These are phyloP conservation scores for Thielaviopsis populi DNA, from an alignment of 2,329 filamentous ascomycete genomes.

Conservation along the genomic window DNA sequence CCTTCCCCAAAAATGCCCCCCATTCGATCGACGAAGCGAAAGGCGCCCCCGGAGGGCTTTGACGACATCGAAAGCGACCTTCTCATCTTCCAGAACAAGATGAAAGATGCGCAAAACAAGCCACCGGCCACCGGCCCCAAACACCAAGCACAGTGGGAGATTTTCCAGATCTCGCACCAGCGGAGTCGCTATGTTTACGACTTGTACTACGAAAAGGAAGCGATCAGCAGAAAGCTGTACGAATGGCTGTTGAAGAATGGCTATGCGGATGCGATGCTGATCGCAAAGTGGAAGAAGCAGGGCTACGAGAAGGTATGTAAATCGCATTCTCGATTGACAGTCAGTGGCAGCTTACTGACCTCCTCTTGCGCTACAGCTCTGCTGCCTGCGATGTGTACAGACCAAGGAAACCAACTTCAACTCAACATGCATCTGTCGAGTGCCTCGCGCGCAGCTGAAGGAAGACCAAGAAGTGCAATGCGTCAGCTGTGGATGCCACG, in stretches of 20 bases:
- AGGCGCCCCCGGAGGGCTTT: conserved; percentile 74
- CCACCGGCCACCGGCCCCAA: conserved; percentile 65
- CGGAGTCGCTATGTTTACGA: conserved; percentile 89
- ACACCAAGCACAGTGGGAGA: conserved; percentile 88
- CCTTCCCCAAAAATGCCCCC: conserved; percentile 73
- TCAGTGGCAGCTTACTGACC: not conserved
- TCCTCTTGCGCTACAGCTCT: conserved; percentile 44
- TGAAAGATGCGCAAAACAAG: conserved; percentile 90
- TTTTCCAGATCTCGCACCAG: conserved; percentile 94
- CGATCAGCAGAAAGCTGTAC: conserved; percentile 81
- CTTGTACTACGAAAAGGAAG: conserved; percentile 94
- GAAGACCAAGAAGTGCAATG: conserved; percentile 84
- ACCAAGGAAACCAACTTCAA: conserved; percentile 99
- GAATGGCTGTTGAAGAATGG: conserved; percentile 94
- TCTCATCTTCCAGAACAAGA: conserved; percentile 74
- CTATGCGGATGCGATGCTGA: conserved; percentile 87
- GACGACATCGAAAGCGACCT: conserved; percentile 78
- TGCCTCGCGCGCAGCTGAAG: conserved; percentile 78
- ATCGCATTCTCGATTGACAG: not conserved
- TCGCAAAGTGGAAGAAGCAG: conserved; percentile 99
- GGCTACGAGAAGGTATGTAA: conserved; percentile 80
- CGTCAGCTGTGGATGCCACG: conserved; percentile 85
- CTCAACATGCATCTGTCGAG: conserved; percentile 90
- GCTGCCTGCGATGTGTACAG: conserved; percentile 89
- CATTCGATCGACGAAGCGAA: conserved; percentile 60